Base-by-base conservation (phyloP, 2,329 filamentous ascomycete species). In the Colletotrichum trifolii region DNA sequence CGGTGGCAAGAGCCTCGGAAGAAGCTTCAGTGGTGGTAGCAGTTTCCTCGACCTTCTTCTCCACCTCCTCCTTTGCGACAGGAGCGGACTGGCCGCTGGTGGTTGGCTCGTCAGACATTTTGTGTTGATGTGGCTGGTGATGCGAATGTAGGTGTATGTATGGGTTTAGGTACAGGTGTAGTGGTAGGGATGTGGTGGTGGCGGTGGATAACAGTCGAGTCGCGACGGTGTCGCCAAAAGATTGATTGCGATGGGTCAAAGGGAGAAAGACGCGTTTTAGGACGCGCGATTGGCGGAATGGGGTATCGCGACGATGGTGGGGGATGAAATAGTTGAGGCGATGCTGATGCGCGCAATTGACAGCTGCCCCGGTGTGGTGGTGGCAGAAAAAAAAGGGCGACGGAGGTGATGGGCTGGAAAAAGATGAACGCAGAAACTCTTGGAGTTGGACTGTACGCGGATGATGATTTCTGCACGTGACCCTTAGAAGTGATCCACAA, bases 71-170 rank as follows among this genome's bases (percentile, higher is more conserved):
- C 12, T 49, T 54, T 10, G 68, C 57, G 17, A 59, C 43, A 48
- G 64, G 58, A 47, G 66, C 66, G 43, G 66, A 66, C 63, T 63
- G 63, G 42, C 63, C 63, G 59, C 63, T 62, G 53, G 52, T 76
- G 66, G 70, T 69, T 53, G 73, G 56, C 69, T 75, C 75, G 62
- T 81, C 78, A 59, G 78, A 76, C 79, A 81, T 81, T 71, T 71
- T 72, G 70, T 58, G 43, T 25, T 34, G 60, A 66, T 60, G 54
- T 54, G 48, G 60, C 64, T 48, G 65, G 56, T 63, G 58, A 57
- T 63, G 40, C 9, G 36, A 38, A 63, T 42, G 56, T 63, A n/a
- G 47, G 65, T n/a, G 45, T 54, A 54, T 17, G 58, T 39, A 58
- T 66, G 64, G 49, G 50, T 25, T 25, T 25, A 25, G 25, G 25